These are phyloP conservation scores for Melocanna baccifera DNA, from an alignment of 176 grass and related monocot genomes.

Conservation along the genomic window DNA sequence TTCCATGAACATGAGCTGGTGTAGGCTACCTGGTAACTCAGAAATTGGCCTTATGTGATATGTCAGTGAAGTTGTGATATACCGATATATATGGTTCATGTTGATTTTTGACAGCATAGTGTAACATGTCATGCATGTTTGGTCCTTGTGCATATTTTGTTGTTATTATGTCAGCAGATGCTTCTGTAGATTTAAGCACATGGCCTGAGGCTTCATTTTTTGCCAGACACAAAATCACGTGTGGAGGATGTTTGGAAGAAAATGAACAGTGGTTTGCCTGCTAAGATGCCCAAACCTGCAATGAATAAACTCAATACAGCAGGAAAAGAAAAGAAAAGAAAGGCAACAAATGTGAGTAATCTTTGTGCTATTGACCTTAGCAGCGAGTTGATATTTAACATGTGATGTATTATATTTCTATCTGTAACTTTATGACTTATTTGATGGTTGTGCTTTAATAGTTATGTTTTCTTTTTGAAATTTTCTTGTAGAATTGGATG, in stretches of 20 bases:
- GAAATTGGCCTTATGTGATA: not conserved
- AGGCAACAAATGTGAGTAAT: constrained; percentile 61
- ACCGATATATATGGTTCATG: not conserved
- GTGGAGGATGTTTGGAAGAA: constrained; percentile 94
- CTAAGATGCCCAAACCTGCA: constrained; percentile 52
- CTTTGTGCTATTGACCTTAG: not conserved
- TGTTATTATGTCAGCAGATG: constrained; percentile 11
- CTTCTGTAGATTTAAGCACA: constrained; percentile 18
- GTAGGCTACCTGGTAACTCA: not conserved
- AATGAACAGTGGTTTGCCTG: constrained; percentile 84
- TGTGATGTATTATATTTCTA: not conserved
- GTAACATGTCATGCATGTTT: constrained; percentile 1
- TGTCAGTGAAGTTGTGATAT: not conserved
- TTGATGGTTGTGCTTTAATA: not conserved
- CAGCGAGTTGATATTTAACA: not conserved
- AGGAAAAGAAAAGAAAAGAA: constrained; percentile 56
- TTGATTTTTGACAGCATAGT: not conserved
- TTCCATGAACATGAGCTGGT: not conserved
- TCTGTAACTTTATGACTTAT: not conserved
- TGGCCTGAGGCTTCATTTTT: constrained; percentile 27
- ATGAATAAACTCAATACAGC: constrained; percentile 52
- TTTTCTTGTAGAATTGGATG: constrained; percentile 76
- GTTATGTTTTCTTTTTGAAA: not conserved
- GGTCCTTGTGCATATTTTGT: not conserved
- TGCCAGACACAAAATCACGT: constrained; percentile 61